Evolutionary conservation across 139 green algal genomes (phyloP).

Genomic region (Picochlorum costavermella): DNA sequence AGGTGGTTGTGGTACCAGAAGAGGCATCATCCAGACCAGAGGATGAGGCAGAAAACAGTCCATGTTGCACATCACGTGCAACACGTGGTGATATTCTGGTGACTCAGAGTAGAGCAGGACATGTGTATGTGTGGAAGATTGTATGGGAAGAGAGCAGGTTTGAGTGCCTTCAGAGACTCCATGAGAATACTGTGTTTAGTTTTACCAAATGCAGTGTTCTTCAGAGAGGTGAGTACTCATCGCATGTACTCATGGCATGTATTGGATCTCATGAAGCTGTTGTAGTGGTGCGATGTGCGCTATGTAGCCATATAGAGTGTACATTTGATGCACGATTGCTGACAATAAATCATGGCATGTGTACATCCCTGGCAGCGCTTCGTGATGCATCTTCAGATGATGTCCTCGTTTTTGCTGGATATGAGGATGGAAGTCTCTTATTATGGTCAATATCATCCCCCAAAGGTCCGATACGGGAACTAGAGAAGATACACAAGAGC

Average conservation of each 20-base stretch:
- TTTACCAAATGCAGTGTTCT: neutral
- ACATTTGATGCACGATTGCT: neutral
- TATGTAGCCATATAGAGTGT: constrained; percentile 1
- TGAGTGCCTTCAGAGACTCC: neutral
- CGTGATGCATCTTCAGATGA: neutral
- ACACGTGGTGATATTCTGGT: neutral
- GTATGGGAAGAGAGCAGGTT: neutral
- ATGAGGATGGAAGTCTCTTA: constrained; percentile 40
- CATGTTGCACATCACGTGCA: neutral
- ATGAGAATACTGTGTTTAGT: neutral
- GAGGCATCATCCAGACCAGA: too few species aligned
- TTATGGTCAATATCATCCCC: constrained; percentile 34
- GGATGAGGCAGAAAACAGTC: too few species aligned
- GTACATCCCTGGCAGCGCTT: constrained; percentile 30
- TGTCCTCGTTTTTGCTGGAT: constrained; percentile 29
- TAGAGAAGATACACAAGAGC: constrained; percentile 28
- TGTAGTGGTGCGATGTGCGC: constrained; percentile 9
- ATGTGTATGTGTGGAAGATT: neutral
- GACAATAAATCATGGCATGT: constrained; percentile 33
- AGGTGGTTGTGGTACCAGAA: too few species aligned
- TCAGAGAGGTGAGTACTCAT: neutral
- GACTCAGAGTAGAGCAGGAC: neutral
- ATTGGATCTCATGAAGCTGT: constrained; percentile 9
- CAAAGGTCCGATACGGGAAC: neutral
- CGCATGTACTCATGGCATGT: constrained; percentile 9